phyloP scores from a whole-genome alignment of 169 alveolate genomes.

The Plasmodium gaboni region DNA sequence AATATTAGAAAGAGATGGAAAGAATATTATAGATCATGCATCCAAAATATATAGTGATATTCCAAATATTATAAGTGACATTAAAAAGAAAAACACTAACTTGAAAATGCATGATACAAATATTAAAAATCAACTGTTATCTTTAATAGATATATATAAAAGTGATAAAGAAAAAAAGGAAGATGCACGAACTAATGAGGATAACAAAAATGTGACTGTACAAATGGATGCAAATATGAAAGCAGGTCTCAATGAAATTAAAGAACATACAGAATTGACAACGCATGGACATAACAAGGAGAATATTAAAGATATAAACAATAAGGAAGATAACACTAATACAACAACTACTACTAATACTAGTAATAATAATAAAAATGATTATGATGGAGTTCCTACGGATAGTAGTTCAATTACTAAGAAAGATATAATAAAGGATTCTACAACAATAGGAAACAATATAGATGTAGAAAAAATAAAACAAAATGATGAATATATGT shows the following conservation, averaged over 20 bases:
- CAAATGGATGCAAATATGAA: neutral
- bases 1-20: slow-evolving; percentile 50
- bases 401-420: neutral
- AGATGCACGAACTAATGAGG: neutral
- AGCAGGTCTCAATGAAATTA: neutral
- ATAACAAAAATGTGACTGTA: neutral
- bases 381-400: neutral
- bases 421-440: neutral
- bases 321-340: neutral
- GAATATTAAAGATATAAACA: neutral
- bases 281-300: neutral
- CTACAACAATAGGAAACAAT: neutral
- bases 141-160: slow-evolving; percentile 64
- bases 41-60: slow-evolving; percentile 49
- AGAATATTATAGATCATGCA: slow-evolving; percentile 58
- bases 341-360: neutral
- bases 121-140: slow-evolving; percentile 61
- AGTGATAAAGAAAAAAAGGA: slow-evolving; percentile 5
- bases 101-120: slow-evolving; percentile 48
- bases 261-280: neutral
- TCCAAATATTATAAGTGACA: slow-evolving; percentile 14
- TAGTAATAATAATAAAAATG: neutral
- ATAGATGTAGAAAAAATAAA: too few relatives aligned
- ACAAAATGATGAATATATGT: too few relatives aligned
- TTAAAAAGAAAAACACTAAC: slow-evolving; percentile 43